phyloP scores from a whole-genome alignment of 2,329 filamentous ascomycete genomes.

The Arthroderma uncinatum region DNA sequence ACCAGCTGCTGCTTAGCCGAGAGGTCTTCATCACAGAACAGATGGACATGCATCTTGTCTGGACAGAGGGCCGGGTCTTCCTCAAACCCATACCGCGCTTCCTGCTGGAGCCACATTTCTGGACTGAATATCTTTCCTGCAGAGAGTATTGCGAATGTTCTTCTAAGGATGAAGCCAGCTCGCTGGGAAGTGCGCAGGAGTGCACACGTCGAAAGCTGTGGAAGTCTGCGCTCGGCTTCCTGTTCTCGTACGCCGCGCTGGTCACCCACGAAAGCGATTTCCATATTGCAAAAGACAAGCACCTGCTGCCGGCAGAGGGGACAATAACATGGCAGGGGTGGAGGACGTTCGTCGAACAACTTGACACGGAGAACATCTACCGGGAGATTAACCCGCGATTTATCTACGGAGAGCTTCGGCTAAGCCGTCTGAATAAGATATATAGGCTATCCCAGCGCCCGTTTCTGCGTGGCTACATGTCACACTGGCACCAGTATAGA shows the following conservation, averaged over 20 bases:
- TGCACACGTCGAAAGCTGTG: background rate
- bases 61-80: slow-evolving; percentile 15
- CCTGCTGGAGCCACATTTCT: slow-evolving; percentile 16
- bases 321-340: slow-evolving; percentile 20
- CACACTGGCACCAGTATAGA: slow-evolving; percentile 6
- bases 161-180: background rate
- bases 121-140: slow-evolving; percentile 12
- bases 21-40: slow-evolving; percentile 17
- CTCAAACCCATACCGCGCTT: slow-evolving; percentile 21
- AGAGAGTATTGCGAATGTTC: background rate
- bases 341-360: slow-evolving; percentile 16
- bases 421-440: slow-evolving; percentile 24
- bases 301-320: slow-evolving; percentile 23
- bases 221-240: slow-evolving; percentile 26
- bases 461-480: slow-evolving; percentile 7
- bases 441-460: slow-evolving; percentile 14
- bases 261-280: slow-evolving; percentile 29
- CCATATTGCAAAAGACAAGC: slow-evolving; percentile 24
- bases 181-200: background rate
- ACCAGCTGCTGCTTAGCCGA: slow-evolving; percentile 14
- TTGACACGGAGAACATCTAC: slow-evolving; percentile 8
- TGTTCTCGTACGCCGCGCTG: slow-evolving; percentile 26
- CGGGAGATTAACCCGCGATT: slow-evolving; percentile 29
- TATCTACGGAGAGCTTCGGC: slow-evolving; percentile 34
- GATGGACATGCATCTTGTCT: slow-evolving; percentile 21